Conservation (phyloP, 2,329 filamentous ascomycete species). For the Teratosphaeria viscida region DNA sequence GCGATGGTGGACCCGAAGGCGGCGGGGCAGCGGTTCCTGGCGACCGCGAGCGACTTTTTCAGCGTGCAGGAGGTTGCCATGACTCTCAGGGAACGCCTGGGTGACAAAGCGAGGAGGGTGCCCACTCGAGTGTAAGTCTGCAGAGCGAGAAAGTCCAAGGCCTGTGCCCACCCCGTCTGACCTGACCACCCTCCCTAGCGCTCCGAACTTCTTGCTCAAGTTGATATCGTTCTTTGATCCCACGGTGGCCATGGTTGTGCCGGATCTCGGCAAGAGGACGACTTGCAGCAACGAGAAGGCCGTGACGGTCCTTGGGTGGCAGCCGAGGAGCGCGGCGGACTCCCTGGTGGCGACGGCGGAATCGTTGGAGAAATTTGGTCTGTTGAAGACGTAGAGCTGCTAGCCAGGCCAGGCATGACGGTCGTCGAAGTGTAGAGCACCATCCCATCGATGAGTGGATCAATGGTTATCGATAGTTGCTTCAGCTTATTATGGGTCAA, state of each 20-base stretch:
- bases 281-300: slow-evolving; percentile 17
- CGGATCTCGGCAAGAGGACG: slow-evolving; percentile 16
- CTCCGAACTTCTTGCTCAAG: slow-evolving; percentile 17
- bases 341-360: slow-evolving; percentile 13
- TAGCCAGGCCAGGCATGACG: not conserved
- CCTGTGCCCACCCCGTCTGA: not conserved
- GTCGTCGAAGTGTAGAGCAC: not conserved
- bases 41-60: slow-evolving; percentile 8
- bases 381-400: slow-evolving; percentile 6
- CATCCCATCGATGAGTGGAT: no score
- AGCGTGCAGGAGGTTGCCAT: slow-evolving; percentile 15
- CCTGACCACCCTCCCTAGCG: not conserved
- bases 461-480: no score
- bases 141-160: not conserved
- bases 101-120: slow-evolving; percentile 4
- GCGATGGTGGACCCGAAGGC: slow-evolving; percentile 21
- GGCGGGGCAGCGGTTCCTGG: slow-evolving; percentile 15
- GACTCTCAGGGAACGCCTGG: slow-evolving; percentile 14
- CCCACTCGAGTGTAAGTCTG: not conserved
- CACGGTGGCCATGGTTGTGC: slow-evolving; percentile 10
- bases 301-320: slow-evolving; percentile 15
- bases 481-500: no score
- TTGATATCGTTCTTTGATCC: slow-evolving; percentile 11
- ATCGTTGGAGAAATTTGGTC: slow-evolving; percentile 12
- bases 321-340: slow-evolving; percentile 15